Percentiles rank a stretch among this genome's conserved stretches.
Conservation (phyloP, 2,329 filamentous ascomycete genomes). For the Verticillium dahliae region DNA sequence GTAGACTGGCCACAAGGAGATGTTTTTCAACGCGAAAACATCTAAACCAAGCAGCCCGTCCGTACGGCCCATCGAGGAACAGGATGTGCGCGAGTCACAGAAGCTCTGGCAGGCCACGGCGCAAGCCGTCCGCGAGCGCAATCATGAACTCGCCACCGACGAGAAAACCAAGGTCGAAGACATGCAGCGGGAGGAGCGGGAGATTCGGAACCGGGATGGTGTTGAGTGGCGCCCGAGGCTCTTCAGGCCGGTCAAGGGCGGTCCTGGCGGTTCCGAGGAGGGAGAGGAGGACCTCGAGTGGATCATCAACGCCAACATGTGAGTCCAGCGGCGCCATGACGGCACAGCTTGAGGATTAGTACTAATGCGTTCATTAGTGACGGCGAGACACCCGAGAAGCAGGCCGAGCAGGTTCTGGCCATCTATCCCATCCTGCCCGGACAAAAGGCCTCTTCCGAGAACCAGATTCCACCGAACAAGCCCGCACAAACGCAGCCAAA, state of each 20-base stretch:
- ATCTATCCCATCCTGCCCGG: conserved; percentile 82
- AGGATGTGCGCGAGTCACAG: conserved; percentile 86
- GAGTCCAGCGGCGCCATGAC: conserved; percentile 17
- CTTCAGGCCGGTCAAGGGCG: conserved; percentile 69
- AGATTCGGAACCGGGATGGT: conserved; percentile 68
- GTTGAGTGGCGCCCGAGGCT: conserved; percentile 84
- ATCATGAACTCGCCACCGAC: conserved; percentile 84
- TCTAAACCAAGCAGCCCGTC: conserved; percentile 70
- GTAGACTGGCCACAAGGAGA: conserved; percentile 80
- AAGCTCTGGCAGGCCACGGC: conserved; percentile 78
- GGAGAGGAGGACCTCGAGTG: conserved; percentile 89
- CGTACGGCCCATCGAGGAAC: conserved; percentile 74
- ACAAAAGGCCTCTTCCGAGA: conserved; percentile 52
- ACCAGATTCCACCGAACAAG: conserved; percentile 44
- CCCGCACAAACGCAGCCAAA: conserved; percentile 2
- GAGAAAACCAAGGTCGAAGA: conserved; percentile 98
- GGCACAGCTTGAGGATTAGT: too few species aligned
- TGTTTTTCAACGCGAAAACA: conserved; percentile 80
- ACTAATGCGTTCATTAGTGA: conserved; percentile 39
- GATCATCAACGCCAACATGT: conserved; percentile 88
- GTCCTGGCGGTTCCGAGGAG: conserved; percentile 65
- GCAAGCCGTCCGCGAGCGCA: conserved; percentile 72
- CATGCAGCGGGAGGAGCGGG: conserved; percentile 81
- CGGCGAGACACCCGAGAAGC: conserved; percentile 57
- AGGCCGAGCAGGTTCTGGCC: conserved; percentile 75